A percentile compares a stretch with the other conserved stretches of the same genome.
phyloP scores from a whole-genome alignment of 163 green algal genomes.

The Chlorella variabilis region DNA sequence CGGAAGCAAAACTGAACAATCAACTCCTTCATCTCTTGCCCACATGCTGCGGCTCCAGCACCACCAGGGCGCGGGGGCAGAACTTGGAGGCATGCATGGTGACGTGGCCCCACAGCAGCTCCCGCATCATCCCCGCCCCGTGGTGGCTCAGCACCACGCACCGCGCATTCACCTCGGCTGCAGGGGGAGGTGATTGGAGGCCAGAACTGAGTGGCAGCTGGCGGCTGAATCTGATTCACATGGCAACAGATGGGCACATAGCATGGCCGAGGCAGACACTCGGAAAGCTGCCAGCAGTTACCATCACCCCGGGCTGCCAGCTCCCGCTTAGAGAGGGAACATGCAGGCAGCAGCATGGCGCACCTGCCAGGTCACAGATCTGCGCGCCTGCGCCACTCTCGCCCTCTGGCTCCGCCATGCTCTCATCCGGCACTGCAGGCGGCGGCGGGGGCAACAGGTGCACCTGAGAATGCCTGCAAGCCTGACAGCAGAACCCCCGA shows the following conservation, averaged over 20 bases:
- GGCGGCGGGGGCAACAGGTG: not conserved
- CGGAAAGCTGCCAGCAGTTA: not conserved
- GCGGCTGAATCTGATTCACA: not conserved
- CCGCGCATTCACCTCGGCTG: conserved; percentile 32
- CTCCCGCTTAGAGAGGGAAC: no score
- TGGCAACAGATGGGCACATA: not conserved
- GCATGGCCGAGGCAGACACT: no score
- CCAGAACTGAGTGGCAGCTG: not conserved
- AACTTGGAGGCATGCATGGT: conserved; percentile 39
- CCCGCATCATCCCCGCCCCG: conserved; percentile 29
- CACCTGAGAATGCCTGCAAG: no score
- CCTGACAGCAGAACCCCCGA: no score
- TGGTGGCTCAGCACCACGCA: conserved; percentile 48
- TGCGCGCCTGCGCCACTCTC: conserved; percentile 22
- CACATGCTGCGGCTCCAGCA: conserved; percentile 27
- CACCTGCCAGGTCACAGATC: conserved; percentile 14
- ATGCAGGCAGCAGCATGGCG: no score
- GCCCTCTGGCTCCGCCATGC: conserved; percentile 28
- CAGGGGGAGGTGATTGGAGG: not conserved
- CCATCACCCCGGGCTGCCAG: no score
- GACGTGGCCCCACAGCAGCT: conserved; percentile 47
- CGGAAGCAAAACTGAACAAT: no score
- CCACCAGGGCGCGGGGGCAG: conserved; percentile 39
- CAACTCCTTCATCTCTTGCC: not conserved
- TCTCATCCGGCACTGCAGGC: conserved; percentile 27